These are phyloP conservation scores for Simmondsia chinensis DNA, from an alignment of 148 eudicot species.

Conservation along the genomic window DNA sequence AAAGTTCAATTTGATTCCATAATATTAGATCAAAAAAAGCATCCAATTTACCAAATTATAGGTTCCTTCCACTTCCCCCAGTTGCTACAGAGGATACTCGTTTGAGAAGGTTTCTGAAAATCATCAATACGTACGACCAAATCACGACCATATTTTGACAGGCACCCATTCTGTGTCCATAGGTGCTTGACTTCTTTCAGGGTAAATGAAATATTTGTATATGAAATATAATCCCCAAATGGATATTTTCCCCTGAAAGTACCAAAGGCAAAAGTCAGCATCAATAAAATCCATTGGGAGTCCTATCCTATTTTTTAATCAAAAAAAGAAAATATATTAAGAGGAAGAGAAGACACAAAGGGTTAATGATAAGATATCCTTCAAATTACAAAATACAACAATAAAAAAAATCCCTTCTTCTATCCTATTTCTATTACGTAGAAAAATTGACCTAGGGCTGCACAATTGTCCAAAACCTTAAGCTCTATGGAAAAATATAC, in stretches of 20 bases:
- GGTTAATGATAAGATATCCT: too few relatives aligned
- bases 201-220: constrained; percentile 55
- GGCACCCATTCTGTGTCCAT: constrained; percentile 66
- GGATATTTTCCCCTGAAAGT: constrained; percentile 73
- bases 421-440: too few relatives aligned
- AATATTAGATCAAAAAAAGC: too few relatives aligned
- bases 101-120: constrained; percentile 71
- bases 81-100: constrained; percentile 71
- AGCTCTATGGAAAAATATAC: too few relatives aligned
- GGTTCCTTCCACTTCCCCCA: constrained; percentile 88
- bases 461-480: too few relatives aligned
- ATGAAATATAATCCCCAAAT: constrained; percentile 75
- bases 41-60: constrained; percentile 63
- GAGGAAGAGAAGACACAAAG: too few relatives aligned
- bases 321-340: too few relatives aligned
- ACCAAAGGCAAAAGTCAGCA: constrained; percentile 10
- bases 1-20: background rate
- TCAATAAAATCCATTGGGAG: background rate
- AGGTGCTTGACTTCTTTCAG: constrained; percentile 80
- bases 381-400: too few relatives aligned
- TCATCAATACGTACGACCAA: constrained; percentile 71
- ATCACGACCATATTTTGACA: constrained; percentile 63
- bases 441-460: too few relatives aligned
- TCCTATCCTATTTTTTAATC: background rate
- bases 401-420: too few relatives aligned